These are phyloP conservation scores for Hamigera avellanea DNA, from an alignment of 495 filamentous ascomycete genomes.

Conservation along the genomic window DNA sequence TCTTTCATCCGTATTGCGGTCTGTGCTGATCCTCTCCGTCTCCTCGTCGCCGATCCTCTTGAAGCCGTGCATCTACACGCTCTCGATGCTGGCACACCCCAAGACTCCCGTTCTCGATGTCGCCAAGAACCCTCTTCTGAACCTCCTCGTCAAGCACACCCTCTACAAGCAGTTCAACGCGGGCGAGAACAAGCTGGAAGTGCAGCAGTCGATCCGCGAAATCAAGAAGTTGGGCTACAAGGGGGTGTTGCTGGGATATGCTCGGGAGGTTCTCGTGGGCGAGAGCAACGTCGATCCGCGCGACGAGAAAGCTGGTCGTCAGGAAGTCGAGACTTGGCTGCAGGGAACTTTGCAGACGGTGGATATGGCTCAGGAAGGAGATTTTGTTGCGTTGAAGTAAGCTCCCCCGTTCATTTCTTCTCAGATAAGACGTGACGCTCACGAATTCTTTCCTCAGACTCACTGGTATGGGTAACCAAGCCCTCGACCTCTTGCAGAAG, in stretches of 20 bases:
- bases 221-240: conserved; percentile 35
- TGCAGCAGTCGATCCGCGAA: conserved; percentile 28
- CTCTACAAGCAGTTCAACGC: conserved; percentile 42
- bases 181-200: conserved; percentile 35
- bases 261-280: conserved; percentile 31
- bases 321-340: conserved; percentile 62
- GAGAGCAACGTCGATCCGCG: conserved; percentile 20
- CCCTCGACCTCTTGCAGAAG: conserved; percentile 50
- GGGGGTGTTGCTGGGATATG: conserved; percentile 38
- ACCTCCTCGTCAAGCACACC: conserved; percentile 33
- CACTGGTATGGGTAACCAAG: conserved; percentile 78
- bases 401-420: conserved; percentile 6
- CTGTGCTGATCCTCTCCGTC: conserved; percentile 63
- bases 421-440: background rate
- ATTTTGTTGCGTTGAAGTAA: conserved; percentile 81
- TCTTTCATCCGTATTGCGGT: conserved; percentile 61
- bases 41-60: conserved; percentile 70
- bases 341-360: conserved; percentile 68
- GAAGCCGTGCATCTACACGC: conserved; percentile 53
- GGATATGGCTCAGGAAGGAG: conserved; percentile 56
- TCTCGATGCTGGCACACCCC: conserved; percentile 60
- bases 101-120: conserved; percentile 39
- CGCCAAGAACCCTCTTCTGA: conserved; percentile 33
- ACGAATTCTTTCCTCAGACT: conserved; percentile 35
- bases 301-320: conserved; percentile 27